A percentile compares a stretch with the other conserved stretches of the same genome.
These are phyloP conservation scores for Musa balbisiana DNA, from an alignment of 202 grass and related monocot genomes.

Conservation along the genomic window DNA sequence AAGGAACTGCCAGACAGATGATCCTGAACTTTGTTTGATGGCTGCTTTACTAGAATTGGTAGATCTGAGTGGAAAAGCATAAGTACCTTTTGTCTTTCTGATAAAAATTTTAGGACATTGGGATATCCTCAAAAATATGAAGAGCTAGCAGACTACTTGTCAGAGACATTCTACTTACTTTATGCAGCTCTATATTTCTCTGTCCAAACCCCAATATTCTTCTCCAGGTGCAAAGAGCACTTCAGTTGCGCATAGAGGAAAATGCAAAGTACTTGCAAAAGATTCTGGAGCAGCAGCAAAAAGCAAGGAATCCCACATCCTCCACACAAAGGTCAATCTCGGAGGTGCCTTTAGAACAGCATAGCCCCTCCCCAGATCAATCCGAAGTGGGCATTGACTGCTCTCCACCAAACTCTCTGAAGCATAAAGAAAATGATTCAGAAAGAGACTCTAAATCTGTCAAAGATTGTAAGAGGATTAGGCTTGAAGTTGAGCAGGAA, in stretches of 20 bases:
- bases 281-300: constrained; percentile 69
- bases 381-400: constrained; percentile 8
- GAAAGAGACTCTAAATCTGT: not conserved
- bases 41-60: too few species aligned
- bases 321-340: constrained; percentile 17
- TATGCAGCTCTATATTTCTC: not conserved
- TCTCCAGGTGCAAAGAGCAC: constrained; percentile 61
- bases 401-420: not conserved
- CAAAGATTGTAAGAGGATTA: constrained; percentile 3
- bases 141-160: not conserved
- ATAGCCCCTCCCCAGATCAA: not conserved
- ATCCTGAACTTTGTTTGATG: too few species aligned
- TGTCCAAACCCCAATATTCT: not conserved
- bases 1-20: too few species aligned
- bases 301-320: constrained; percentile 26
- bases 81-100: too few species aligned
- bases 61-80: too few species aligned
- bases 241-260: constrained; percentile 73
- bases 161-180: not conserved
- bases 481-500: constrained; percentile 5
- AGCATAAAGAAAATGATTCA: constrained; percentile 24
- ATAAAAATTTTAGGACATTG: too few species aligned
- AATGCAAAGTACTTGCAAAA: constrained; percentile 72
- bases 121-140: not conserved
- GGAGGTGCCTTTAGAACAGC: constrained; percentile 22